Evolutionary conservation across 202 grass and related monocot genomes (phyloP), one percentile per base, ranked within the genome.

Genomic region (Saccharum hybrid): DNA sequence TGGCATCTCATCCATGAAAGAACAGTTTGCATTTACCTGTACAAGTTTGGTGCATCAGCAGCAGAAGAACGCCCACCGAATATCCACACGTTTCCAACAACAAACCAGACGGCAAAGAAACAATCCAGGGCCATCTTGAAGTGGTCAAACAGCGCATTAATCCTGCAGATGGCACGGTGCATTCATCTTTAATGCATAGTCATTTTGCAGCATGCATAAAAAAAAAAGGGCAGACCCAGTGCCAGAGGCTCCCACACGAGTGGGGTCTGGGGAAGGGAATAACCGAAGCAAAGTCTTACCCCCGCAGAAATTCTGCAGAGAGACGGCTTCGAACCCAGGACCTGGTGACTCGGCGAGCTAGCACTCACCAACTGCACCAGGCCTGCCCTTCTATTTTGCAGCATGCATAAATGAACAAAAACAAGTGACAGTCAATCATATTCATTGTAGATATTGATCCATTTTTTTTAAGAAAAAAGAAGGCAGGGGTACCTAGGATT

Each of bases 91-190:
- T 98, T 98, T 86, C 96, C 96, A 78, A 94, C 96, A 56, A 98
- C 96, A 15, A 98, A 98, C 96, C 96, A 98, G 18, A 95, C 91
- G 38, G 96, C 96, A 83, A 98, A 95, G 75, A 98, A 98, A 83
- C 91, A 98, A 82, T 98, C 96, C 83, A 98, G 72, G 14, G 93
- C 93, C 96, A 98, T 98, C 84, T 98, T 98, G 84, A 98, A 96
- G 86, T 98, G 93, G 39, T 96, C 96, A 87, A 94, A 92, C 57
- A 95, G 69, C 26, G 90, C 85, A 92, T 94, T 95, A 43, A 98
- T 96, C 91, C 96, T 98, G 83, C 28, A 90, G 72, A 87, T 56
- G 41, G 43, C 18, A 49, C 30, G 36, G 70, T 79, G 42, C 63
- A 74, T 30, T 68, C 54, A 66, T 65, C 31, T 75, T 84, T 59